Percentiles rank a stretch among this genome's conserved stretches.
Conservation (phyloP, 768 basidiomycete species). For the Hygrophorus russula region DNA sequence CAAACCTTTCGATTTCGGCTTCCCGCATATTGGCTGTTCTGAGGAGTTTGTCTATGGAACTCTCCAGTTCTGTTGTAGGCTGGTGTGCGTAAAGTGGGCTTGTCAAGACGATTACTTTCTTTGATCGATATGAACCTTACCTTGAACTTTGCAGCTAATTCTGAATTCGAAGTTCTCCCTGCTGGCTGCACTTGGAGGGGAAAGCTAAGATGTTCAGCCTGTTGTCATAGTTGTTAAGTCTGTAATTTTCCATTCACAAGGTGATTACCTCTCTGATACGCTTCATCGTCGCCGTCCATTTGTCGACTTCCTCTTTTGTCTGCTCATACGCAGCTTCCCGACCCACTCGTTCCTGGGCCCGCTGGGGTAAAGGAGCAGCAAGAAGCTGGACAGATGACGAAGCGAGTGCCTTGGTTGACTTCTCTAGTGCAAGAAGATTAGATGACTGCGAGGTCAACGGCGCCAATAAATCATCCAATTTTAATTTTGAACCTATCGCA, state of each 20-base stretch:
- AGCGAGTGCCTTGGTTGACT: conserved; percentile 53
- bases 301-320: conserved; percentile 85
- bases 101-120: not conserved
- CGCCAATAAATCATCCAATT: conserved; percentile 65
- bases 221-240: conserved; percentile 5
- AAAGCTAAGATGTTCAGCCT: conserved; percentile 85
- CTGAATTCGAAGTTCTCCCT: conserved; percentile 54
- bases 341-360: conserved; percentile 82
- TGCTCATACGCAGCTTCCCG: conserved; percentile 91
- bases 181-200: conserved; percentile 60
- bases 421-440: conserved; percentile 54
- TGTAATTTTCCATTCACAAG: not conserved
- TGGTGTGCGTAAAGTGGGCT: conserved; percentile 15
- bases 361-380: conserved; percentile 75
- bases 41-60: conserved; percentile 70
- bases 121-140: conserved; percentile 23
- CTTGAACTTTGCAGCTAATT: conserved; percentile 78
- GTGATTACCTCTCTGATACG: conserved; percentile 68
- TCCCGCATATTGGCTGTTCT: conserved; percentile 76
- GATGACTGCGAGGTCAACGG: conserved; percentile 58
- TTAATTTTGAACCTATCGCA: conserved; percentile 41
- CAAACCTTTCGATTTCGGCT: conserved; percentile 64
- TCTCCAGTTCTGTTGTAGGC: conserved; percentile 82
- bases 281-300: conserved; percentile 91
- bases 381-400: conserved; percentile 41